A percentile compares a stretch with the other conserved stretches of the same genome.
Evolutionary conservation across 345 rosid species (phyloP).

Genomic region (Arabidopsis arenosa): DNA sequence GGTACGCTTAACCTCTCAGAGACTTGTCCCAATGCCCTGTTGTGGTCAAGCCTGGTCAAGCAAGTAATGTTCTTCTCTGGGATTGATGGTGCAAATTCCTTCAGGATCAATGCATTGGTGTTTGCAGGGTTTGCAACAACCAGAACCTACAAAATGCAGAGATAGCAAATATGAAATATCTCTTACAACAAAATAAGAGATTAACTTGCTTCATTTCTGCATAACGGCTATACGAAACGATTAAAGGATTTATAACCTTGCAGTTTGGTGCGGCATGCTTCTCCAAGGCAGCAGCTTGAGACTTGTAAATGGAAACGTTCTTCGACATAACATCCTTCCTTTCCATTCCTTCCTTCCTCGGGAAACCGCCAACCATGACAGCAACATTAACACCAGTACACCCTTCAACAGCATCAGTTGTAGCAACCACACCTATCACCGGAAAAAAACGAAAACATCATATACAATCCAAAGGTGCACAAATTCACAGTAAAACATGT

Average conservation of each 20-base stretch:
- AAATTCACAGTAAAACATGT: background rate
- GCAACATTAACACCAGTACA: constrained; percentile 92
- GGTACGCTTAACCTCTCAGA: constrained; percentile 83
- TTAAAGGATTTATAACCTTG: constrained; percentile 61
- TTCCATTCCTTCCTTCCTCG: constrained; percentile 98
- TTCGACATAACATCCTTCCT: constrained; percentile 97
- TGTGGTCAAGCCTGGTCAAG: constrained; percentile 94
- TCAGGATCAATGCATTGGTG: constrained; percentile 94
- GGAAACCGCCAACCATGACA: constrained; percentile 99
- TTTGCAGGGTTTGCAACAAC: constrained; percentile 99
- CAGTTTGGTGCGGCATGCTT: constrained; percentile 91
- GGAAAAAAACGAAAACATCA: background rate
- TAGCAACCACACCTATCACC: constrained; percentile 87
- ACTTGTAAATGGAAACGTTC: constrained; percentile 95
- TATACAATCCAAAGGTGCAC: background rate
- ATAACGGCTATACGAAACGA: background rate
- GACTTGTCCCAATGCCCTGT: constrained; percentile 97
- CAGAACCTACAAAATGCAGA: constrained; percentile 63
- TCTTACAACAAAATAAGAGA: background rate
- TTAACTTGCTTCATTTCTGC: background rate
- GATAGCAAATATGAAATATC: background rate
- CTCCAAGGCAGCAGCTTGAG: constrained; percentile 97
- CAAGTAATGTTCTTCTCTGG: constrained; percentile 95
- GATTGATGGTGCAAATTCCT: constrained; percentile 95
- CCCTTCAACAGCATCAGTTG: constrained; percentile 90